These are phyloP conservation scores for Leccinum truebloodii DNA, from an alignment of 768 basidiomycete genomes.

Conservation along the genomic window DNA sequence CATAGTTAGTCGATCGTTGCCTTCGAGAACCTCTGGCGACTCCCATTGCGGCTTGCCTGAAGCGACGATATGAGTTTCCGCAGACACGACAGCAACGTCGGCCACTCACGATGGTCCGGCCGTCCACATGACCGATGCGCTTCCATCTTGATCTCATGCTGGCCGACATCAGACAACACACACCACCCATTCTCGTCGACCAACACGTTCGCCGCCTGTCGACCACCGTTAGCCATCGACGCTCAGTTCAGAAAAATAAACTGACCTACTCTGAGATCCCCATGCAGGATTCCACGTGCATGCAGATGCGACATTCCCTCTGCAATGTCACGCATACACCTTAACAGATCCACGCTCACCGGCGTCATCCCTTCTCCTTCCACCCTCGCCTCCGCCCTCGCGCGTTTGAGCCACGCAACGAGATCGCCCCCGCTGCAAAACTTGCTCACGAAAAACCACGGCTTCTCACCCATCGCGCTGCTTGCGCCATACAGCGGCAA, in stretches of 20 bases:
- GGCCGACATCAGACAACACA: slow-evolving; percentile 81
- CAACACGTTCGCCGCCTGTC: slow-evolving; percentile 73
- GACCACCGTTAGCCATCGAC: background rate
- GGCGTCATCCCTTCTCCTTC: background rate
- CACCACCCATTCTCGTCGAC: slow-evolving; percentile 67
- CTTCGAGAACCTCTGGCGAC: slow-evolving; percentile 65
- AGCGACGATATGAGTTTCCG: slow-evolving; percentile 20
- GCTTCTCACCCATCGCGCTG: slow-evolving; percentile 57
- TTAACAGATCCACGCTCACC: slow-evolving; percentile 42
- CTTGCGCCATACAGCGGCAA: slow-evolving; percentile 39
- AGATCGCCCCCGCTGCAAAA: slow-evolving; percentile 69
- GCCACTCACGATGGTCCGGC: slow-evolving; percentile 42
- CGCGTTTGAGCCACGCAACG: slow-evolving; percentile 53
- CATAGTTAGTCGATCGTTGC: slow-evolving; percentile 46
- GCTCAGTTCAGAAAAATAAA: background rate
- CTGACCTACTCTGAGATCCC: slow-evolving; percentile 69
- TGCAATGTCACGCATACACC: slow-evolving; percentile 72
- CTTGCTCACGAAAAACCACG: slow-evolving; percentile 80
- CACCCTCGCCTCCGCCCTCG: background rate
- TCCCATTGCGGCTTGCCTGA: slow-evolving; percentile 73
- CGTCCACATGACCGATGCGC: slow-evolving; percentile 60
- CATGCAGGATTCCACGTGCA: slow-evolving; percentile 65
- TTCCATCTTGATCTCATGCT: slow-evolving; percentile 78
- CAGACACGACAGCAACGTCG: background rate
- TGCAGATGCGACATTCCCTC: slow-evolving; percentile 85